Evolutionary conservation across 2,329 filamentous ascomycete genomes (phyloP).

Genomic region (Botrytis paeoniae): DNA sequence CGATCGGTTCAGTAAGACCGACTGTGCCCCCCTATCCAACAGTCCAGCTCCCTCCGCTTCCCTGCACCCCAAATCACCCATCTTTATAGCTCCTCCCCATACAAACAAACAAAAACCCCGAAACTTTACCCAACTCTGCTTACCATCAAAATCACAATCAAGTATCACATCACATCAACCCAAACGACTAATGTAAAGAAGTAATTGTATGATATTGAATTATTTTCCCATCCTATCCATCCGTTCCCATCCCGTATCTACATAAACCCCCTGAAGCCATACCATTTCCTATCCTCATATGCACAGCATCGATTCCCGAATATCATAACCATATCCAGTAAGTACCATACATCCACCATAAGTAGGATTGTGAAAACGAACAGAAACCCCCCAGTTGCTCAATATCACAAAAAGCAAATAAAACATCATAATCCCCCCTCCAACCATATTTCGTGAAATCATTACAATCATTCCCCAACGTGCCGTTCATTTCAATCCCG

Average conservation of each 20-base stretch:
- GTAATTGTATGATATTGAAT: neutral
- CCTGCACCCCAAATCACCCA: too few species aligned
- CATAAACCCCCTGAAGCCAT: neutral
- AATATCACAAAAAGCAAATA: neutral
- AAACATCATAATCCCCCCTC: neutral
- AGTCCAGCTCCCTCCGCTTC: too few species aligned
- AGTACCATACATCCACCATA: slow-evolving; percentile 2
- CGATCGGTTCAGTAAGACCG: too few species aligned
- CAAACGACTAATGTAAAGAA: neutral
- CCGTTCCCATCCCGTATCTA: slow-evolving; percentile 2
- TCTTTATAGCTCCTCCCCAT: too few species aligned
- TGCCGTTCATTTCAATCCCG: neutral
- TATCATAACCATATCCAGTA: slow-evolving; percentile 6
- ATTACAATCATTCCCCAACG: slow-evolving; percentile 17
- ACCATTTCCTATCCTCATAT: neutral
- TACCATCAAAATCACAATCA: too few species aligned
- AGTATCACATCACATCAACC: too few species aligned
- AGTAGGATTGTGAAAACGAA: neutral
- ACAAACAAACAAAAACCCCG: too few species aligned
- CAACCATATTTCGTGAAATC: slow-evolving; percentile 10
- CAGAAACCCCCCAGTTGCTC: neutral
- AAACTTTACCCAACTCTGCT: too few species aligned
- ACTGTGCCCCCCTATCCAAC: too few species aligned
- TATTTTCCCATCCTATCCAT: neutral
- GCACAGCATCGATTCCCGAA: slow-evolving; percentile 8